Percentiles rank a stretch among this genome's conserved stretches.
phyloP scores from a whole-genome alignment of 805 yeast species.

The Pichia cabralensis region DNA sequence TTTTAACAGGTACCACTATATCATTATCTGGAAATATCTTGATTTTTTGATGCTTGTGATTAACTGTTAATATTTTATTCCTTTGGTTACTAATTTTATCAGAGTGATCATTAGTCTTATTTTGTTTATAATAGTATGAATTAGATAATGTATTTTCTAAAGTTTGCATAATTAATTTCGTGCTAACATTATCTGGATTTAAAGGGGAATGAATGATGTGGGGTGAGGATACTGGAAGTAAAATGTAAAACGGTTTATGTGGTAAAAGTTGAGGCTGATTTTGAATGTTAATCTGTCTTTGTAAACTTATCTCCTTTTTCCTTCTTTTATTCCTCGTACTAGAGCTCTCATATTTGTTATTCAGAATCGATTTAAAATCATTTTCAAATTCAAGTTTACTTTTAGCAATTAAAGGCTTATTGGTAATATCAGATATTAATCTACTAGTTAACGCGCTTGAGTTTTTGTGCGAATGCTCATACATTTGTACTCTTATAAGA shows the following conservation, averaged over 20 bases:
- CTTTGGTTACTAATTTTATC: neutral
- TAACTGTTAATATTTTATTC: neutral
- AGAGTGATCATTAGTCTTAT: neutral
- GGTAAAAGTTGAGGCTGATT: constrained; percentile 23
- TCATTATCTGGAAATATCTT: constrained; percentile 7
- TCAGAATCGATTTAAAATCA: constrained; percentile 6
- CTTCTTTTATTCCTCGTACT: constrained; percentile 10
- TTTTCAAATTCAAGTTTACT: constrained; percentile 8
- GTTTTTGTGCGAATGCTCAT: constrained; percentile 33
- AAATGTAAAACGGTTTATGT: constrained; percentile 53
- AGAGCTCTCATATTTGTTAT: constrained; percentile 10
- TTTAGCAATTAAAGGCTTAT: neutral
- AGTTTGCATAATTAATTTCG: constrained; percentile 49
- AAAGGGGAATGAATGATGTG: constrained; percentile 45
- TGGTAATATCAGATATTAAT: constrained; percentile 3
- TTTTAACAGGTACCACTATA: constrained; percentile 26
- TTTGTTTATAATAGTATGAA: neutral
- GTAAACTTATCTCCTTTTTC: neutral
- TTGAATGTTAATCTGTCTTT: constrained; percentile 6
- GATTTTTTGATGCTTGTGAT: neutral
- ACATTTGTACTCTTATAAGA: constrained; percentile 57
- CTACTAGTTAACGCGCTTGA: neutral
- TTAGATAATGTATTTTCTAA: constrained; percentile 42
- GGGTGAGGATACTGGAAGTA: constrained; percentile 59
- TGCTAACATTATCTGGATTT: constrained; percentile 32